Percentiles rank a stretch among this genome's conserved stretches.
Conservation (phyloP, 305 asterid species). For the Euphrasia arctica region DNA sequence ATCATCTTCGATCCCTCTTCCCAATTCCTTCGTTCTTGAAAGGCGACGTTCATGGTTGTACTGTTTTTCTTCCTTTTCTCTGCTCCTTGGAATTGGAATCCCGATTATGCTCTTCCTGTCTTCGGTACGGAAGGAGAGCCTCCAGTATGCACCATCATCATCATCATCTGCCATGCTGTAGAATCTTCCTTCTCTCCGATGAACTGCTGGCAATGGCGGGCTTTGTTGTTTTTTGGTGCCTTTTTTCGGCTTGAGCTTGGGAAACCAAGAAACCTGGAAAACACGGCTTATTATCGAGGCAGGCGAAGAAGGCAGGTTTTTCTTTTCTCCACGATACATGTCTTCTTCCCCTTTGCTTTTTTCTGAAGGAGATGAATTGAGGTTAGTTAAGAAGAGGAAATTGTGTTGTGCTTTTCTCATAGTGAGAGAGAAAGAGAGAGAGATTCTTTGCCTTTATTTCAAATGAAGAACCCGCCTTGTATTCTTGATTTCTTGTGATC, state of each 20-base stretch:
- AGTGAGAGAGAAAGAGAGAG: background rate
- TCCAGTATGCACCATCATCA: constrained; percentile 54
- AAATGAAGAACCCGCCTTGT: constrained; percentile 62
- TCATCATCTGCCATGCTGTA: constrained; percentile 33
- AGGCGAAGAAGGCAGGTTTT: constrained; percentile 36
- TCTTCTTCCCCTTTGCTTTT: too few relatives aligned
- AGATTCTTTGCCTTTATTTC: constrained; percentile 31
- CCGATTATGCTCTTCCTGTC: constrained; percentile 30
- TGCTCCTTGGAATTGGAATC: constrained; percentile 27
- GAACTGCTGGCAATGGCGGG: constrained; percentile 8
- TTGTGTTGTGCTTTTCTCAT: background rate
- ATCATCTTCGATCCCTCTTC: too few relatives aligned
- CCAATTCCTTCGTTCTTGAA: constrained; percentile 11
- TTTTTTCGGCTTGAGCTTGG: constrained; percentile 51
- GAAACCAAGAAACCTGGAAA: constrained; percentile 44
- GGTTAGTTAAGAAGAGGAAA: background rate
- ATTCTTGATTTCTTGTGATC: too few relatives aligned
- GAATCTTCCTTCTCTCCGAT: constrained; percentile 48
- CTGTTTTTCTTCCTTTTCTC: constrained; percentile 10
- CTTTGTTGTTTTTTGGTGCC: constrained; percentile 25
- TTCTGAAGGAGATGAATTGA: background rate
- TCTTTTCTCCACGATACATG: constrained; percentile 64
- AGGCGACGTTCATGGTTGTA: constrained; percentile 6
- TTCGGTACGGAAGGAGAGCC: constrained; percentile 47
- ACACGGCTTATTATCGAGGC: constrained; percentile 34